Base-by-base conservation (phyloP, 768 basidiomycete genomes). In the Ramaria sp. region DNA sequence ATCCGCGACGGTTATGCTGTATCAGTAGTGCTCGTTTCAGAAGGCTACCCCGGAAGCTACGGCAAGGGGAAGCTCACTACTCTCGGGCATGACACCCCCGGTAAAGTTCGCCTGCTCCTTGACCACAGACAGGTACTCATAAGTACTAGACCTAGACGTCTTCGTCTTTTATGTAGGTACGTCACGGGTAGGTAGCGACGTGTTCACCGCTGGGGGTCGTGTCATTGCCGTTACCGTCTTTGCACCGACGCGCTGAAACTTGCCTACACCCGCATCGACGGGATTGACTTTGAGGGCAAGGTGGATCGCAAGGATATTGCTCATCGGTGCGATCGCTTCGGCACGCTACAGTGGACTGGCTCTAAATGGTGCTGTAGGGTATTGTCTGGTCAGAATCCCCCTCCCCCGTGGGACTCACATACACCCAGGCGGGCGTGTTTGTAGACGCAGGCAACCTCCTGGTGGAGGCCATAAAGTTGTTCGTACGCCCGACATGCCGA, bases 101-200 rank as follows among this genome's bases (percentile, higher is more conserved):
- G 89, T 90, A 62, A 57, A 79, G 70, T 17, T 48, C 12, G 22
- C 12, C 22, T 7, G 17, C 10, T 15, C 9, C 17, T 31, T 13
- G 4, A 24, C 24, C 12, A 48, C 7, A 3, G 20, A 15, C 41
- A 20, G 20, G n/a, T 34, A n/a, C 11, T 20, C 38, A 54, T 5
- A 10, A n/a, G n/a, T n/a, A n/a, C 5, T 4, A 45, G 54, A 33
- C 22, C 17, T 58, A 91, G 92, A 85, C 65, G 89, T 88, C 19
- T 78, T 87, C 41, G 82, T 91, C 7, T 98, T 97, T 77, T 94
- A 98, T 64, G 93, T 92, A 43, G 95, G 95, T 42, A 98, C 94
- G 6, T 64, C 71, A 24, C 69, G 75, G 31, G 71, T 72, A 38
- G 76, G 74, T 57, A 66, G 71, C 57, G 72, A 80, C 54, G 74